phyloP scores from a whole-genome alignment of 1,284 basidiomycete genomes.

The Tilletia caries region DNA sequence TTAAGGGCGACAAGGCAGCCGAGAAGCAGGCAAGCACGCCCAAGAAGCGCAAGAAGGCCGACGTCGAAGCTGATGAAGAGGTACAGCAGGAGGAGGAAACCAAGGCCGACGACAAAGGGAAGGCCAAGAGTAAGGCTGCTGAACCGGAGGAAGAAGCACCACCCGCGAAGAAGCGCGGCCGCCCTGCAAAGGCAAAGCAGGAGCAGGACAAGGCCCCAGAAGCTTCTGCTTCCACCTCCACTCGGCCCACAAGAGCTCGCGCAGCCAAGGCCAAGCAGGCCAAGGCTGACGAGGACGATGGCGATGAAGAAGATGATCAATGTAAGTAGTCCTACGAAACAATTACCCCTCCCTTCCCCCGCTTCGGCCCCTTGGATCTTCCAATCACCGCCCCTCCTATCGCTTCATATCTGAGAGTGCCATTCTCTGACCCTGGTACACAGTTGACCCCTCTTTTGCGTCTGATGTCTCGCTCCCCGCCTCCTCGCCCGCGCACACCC shows the following conservation, averaged over 20 bases:
- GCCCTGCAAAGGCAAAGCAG: too few species aligned
- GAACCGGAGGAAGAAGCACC: background rate
- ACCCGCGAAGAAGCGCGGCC: too few species aligned
- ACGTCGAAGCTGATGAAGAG: background rate
- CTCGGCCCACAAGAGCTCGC: background rate
- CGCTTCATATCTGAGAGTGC: too few species aligned
- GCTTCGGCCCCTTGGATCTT: background rate
- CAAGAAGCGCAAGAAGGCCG: constrained; percentile 5
- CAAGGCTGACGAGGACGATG: background rate
- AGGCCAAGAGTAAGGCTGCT: background rate
- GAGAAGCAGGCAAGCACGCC: background rate
- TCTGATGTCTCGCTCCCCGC: background rate
- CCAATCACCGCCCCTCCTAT: background rate
- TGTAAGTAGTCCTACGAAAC: background rate
- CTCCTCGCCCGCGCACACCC: background rate
- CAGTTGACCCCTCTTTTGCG: constrained; percentile 9
- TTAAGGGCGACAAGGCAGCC: background rate
- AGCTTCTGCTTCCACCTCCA: background rate
- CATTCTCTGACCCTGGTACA: constrained; percentile 6
- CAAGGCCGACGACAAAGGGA: background rate
- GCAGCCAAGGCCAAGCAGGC: background rate
- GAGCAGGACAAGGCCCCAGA: background rate
- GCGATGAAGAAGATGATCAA: background rate
- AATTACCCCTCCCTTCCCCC: background rate
- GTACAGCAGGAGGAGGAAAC: background rate